A percentile compares a stretch with the other conserved stretches of the same genome.
Conservation (phyloP, 805 yeast species). For the Wickerhamomyces hampshirensis region DNA sequence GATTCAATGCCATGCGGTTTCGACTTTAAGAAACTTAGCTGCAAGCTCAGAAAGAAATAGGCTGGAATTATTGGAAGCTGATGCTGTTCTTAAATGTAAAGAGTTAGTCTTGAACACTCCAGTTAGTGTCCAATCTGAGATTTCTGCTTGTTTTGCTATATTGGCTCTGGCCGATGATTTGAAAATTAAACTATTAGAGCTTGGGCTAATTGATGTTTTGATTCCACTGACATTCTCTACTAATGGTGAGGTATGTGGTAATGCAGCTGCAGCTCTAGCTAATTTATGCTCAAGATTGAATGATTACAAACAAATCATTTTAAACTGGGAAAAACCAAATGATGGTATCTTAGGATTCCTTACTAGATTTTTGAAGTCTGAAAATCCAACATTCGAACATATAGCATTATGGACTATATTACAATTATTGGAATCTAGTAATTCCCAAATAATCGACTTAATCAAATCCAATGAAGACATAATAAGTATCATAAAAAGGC, state of each 20-base stretch:
- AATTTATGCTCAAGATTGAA: conserved; percentile 87
- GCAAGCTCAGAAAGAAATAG: conserved; percentile 93
- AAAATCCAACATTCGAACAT: conserved; percentile 93
- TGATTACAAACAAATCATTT: conserved; percentile 74
- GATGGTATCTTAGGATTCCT: conserved; percentile 87
- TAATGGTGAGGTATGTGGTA: conserved; percentile 95
- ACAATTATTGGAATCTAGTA: conserved; percentile 86
- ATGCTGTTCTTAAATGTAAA: conserved; percentile 91
- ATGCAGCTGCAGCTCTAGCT: conserved; percentile 97
- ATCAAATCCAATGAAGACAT: conserved; percentile 52
- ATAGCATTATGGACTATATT: conserved; percentile 96
- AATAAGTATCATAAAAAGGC: conserved; percentile 47
- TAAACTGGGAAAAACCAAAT: conserved; percentile 72
- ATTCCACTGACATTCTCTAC: conserved; percentile 85
- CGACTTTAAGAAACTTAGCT: conserved; percentile 91
- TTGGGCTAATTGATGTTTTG: conserved; percentile 81
- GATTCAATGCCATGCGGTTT: conserved; percentile 97
- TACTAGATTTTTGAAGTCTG: conserved; percentile 70
- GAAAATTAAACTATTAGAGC: conserved; percentile 74
- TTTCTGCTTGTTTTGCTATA: conserved; percentile 95
- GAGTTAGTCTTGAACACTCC: conserved; percentile 82
- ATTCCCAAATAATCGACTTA: conserved; percentile 50
- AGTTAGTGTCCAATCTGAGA: conserved; percentile 91
- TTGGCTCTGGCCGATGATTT: conserved; percentile 94
- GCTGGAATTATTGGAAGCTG: conserved; percentile 86